Evolutionary conservation across 2,329 filamentous ascomycete species (phyloP).

Genomic region (Fusarium penzigii): DNA sequence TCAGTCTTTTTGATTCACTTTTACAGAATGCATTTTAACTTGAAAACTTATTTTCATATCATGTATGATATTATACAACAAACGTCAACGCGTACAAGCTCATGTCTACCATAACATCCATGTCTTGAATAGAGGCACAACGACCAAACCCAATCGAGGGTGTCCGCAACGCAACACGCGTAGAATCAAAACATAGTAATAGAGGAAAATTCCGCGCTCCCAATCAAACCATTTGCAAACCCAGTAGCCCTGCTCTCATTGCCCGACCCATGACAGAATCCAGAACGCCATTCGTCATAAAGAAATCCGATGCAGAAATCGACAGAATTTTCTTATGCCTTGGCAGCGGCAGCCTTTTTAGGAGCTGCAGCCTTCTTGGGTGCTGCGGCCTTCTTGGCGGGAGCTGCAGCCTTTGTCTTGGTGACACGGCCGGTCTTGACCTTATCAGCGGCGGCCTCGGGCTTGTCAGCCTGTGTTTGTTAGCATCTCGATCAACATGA

Average conservation of each 20-base stretch:
- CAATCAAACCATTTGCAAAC: slow-evolving; percentile 27
- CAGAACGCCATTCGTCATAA: slow-evolving; percentile 42
- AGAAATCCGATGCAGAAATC: slow-evolving; percentile 30
- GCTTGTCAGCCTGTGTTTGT: background rate
- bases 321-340: slow-evolving; percentile 35
- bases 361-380: slow-evolving; percentile 33
- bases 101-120: slow-evolving; percentile 16
- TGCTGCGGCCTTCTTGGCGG: slow-evolving; percentile 31
- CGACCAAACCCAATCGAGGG: slow-evolving; percentile 18
- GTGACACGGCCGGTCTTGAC: slow-evolving; percentile 28
- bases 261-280: slow-evolving; percentile 30
- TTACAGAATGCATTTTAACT: background rate
- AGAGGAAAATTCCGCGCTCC: slow-evolving; percentile 26
- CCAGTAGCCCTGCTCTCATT: slow-evolving; percentile 29
- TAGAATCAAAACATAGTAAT: slow-evolving; percentile 20
- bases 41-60: slow-evolving; percentile 18
- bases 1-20: background rate
- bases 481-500: background rate
- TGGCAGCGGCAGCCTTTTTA: slow-evolving; percentile 49
- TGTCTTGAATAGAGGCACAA: slow-evolving; percentile 23
- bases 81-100: slow-evolving; percentile 20
- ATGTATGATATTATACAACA: slow-evolving; percentile 27
- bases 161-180: slow-evolving; percentile 18
- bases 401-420: slow-evolving; percentile 6
- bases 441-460: slow-evolving; percentile 32